phyloP scores from a whole-genome alignment of 176 grass and related monocot genomes.

The Carex myosuroides region DNA sequence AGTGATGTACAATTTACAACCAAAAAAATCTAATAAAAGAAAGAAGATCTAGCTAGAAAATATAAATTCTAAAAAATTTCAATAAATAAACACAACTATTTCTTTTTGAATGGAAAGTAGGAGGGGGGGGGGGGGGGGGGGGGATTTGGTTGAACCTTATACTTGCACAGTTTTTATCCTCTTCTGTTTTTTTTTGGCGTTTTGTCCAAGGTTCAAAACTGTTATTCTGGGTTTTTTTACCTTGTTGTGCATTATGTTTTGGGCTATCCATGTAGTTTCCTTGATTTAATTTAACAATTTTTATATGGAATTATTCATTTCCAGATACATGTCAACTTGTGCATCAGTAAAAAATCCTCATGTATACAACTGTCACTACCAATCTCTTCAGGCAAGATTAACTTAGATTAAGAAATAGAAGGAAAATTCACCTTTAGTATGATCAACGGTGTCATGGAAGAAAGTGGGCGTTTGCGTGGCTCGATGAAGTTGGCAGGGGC shows the following conservation, averaged over 20 bases:
- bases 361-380: not conserved
- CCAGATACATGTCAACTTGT: not conserved
- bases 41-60: not conserved
- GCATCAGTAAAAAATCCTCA: not conserved
- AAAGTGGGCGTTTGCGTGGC: conserved; percentile 55
- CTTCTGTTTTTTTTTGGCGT: not conserved
- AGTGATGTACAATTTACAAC: not conserved
- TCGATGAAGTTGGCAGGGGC: conserved; percentile 86
- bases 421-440: conserved; percentile 41
- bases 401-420: not conserved
- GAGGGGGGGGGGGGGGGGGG: too few relatives aligned
- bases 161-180: not conserved
- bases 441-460: conserved; percentile 78
- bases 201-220: not conserved
- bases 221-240: not conserved
- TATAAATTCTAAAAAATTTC: not conserved
- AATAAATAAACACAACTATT: too few relatives aligned
- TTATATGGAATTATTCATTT: not conserved
- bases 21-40: not conserved
- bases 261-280: not conserved
- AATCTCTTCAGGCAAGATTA: not conserved
- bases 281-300: not conserved
- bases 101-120: too few relatives aligned
- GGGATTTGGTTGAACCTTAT: not conserved
- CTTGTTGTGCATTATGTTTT: not conserved